These are phyloP conservation scores for Murraya paniculata DNA, from an alignment of 345 rosid genomes.

Conservation along the genomic window DNA sequence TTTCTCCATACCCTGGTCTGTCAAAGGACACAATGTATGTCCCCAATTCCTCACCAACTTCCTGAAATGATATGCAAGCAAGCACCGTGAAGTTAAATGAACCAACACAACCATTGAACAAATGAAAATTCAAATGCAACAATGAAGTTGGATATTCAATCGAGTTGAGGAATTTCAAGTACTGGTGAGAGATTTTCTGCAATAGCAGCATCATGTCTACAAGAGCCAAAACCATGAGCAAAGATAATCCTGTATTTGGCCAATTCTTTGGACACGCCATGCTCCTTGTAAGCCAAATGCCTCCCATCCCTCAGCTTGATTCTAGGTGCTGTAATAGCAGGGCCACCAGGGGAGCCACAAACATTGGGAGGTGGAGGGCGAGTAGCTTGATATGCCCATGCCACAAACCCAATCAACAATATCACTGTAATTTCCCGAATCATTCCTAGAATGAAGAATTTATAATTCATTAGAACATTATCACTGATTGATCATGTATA, in stretches of 20 bases:
- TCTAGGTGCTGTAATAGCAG: slow-evolving; percentile 38
- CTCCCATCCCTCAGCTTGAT: slow-evolving; percentile 60
- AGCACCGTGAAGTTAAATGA: neutral
- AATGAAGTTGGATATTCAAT: neutral
- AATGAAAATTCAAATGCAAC: neutral
- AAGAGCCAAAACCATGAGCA: slow-evolving; percentile 44
- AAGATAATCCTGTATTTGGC: slow-evolving; percentile 42
- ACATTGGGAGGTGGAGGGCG: slow-evolving; percentile 42
- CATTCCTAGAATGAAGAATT: slow-evolving; percentile 12
- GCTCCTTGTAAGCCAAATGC: slow-evolving; percentile 54
- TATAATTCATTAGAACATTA: neutral
- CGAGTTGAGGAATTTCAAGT: neutral
- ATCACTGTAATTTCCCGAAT: slow-evolving; percentile 16
- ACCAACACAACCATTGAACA: neutral
- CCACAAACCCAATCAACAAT: slow-evolving; percentile 29
- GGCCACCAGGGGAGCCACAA: slow-evolving; percentile 42
- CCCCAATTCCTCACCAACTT: slow-evolving; percentile 39
- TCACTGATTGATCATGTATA: too few species aligned
- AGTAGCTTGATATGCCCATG: slow-evolving; percentile 43
- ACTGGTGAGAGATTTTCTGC: slow-evolving; percentile 30
- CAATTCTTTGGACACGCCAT: slow-evolving; percentile 34
- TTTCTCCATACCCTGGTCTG: slow-evolving; percentile 54
- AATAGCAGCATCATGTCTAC: slow-evolving; percentile 32
- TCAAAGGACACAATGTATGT: slow-evolving; percentile 40
- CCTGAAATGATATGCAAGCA: slow-evolving; percentile 22